Evolutionary conservation across 2,329 filamentous ascomycete species (phyloP).

Genomic region (Chalaropsis ovoidea): DNA sequence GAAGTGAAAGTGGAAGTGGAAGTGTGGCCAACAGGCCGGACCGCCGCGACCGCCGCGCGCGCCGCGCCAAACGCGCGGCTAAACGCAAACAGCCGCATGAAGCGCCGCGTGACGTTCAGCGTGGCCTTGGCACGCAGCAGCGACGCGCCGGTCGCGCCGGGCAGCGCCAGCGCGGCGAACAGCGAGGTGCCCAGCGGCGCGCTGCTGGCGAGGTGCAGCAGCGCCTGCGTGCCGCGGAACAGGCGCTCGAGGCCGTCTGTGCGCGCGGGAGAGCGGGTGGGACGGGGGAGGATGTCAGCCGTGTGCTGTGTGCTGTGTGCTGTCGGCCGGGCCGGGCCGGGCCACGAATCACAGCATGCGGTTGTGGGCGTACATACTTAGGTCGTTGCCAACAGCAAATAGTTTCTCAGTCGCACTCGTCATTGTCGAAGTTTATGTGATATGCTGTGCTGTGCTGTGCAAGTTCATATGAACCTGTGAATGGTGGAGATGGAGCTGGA

Average conservation of each 20-base stretch:
- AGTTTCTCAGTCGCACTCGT: conserved; percentile 10
- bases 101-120: conserved; percentile 46
- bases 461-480: too few relatives aligned
- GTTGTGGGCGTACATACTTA: conserved; percentile 32
- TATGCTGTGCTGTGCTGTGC: too few relatives aligned
- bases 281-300: not conserved
- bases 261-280: conserved; percentile 38
- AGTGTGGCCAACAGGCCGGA: too few relatives aligned
- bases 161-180: conserved; percentile 25
- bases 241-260: conserved; percentile 53
- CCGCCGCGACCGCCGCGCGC: conserved; percentile 27
- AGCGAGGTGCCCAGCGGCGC: conserved; percentile 37
- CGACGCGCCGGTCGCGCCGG: conserved; percentile 26
- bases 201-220: conserved; percentile 40
- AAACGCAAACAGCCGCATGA: conserved; percentile 60
- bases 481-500: not conserved
- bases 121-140: conserved; percentile 34
- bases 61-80: conserved; percentile 44
- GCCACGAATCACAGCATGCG: not conserved
- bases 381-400: conserved; percentile 40
- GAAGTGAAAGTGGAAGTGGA: too few relatives aligned
- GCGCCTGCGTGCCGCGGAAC: conserved; percentile 48
- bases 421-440: conserved; percentile 7
- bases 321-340: too few relatives aligned
- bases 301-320: not conserved